Percentiles rank a stretch among this genome's conserved stretches.
Conservation (phyloP, 2,329 filamentous ascomycete species). For the Biscogniauxia sp. region DNA sequence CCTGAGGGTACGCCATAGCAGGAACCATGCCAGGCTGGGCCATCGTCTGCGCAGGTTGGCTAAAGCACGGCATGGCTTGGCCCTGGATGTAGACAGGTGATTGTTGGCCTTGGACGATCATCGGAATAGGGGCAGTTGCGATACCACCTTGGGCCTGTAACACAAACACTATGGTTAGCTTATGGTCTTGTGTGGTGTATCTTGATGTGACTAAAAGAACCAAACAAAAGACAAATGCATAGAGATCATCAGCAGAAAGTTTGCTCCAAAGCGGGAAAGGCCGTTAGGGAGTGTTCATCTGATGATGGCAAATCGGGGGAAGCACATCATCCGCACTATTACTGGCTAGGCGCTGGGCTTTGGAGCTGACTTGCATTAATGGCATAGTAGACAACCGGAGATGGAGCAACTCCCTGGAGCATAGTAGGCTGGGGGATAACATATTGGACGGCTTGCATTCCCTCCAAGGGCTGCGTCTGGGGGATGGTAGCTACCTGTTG, state of each 20-base stretch:
- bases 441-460: constrained; percentile 3
- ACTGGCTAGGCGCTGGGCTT: constrained; percentile 3
- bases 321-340: constrained; percentile 6
- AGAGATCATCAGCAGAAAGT: not conserved
- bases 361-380: constrained; percentile 35
- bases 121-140: constrained; percentile 22
- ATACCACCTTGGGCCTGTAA: constrained; percentile 22
- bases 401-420: not conserved
- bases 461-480: not conserved
- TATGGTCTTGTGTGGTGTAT: constrained; percentile 1
- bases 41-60: constrained; percentile 3
- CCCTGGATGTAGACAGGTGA: constrained; percentile 14
- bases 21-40: constrained; percentile 15
- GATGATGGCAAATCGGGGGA: not conserved
- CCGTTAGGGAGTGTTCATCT: not conserved
- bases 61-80: constrained; percentile 2
- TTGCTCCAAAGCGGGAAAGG: not conserved
- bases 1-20: constrained; percentile 9
- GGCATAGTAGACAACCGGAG: constrained; percentile 10
- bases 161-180: constrained; percentile 20
- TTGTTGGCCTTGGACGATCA: constrained; percentile 20
- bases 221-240: too few species aligned
- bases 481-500: constrained; percentile 24
- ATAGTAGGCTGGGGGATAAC: constrained; percentile 6
- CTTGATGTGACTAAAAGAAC: not conserved